Percentiles rank a stretch among this genome's conserved stretches.
Evolutionary conservation across 1,284 basidiomycete species (phyloP).

Genomic region (Cutaneotrichosporon sp.): DNA sequence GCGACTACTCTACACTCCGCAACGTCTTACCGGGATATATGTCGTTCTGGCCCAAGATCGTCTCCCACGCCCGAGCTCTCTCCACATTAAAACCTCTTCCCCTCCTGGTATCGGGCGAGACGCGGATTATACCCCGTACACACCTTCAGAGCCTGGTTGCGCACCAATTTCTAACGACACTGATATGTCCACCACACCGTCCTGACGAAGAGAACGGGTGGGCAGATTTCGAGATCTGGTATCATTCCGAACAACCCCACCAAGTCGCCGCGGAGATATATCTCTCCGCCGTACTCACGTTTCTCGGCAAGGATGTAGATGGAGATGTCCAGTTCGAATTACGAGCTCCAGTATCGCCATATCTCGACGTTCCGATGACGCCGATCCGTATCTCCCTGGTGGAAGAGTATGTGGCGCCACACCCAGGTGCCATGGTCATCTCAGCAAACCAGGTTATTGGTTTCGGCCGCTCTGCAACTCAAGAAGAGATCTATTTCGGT

Average conservation of each 20-base stretch:
- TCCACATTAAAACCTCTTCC: background rate
- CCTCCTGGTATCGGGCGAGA: background rate
- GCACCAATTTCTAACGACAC: background rate
- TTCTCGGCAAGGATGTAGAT: background rate
- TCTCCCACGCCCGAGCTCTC: background rate
- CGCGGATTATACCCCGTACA: background rate
- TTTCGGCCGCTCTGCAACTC: conserved; percentile 8
- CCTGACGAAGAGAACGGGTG: background rate
- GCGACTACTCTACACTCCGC: background rate
- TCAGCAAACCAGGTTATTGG: conserved; percentile 13
- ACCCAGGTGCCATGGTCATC: conserved; percentile 2
- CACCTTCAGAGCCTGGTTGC: background rate
- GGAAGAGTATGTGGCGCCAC: background rate
- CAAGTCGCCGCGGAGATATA: conserved; percentile 5
- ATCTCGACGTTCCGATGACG: background rate
- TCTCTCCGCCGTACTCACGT: background rate
- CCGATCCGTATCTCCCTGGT: background rate
- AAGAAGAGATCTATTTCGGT: conserved; percentile 8
- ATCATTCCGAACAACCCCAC: background rate
- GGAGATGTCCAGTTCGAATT: background rate
- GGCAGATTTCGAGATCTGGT: conserved; percentile 9
- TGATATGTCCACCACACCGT: background rate
- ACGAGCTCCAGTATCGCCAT: background rate
- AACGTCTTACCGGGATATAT: background rate
- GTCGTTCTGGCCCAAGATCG: background rate